A percentile compares a stretch with the other conserved stretches of the same genome.
Evolutionary conservation across 2,329 filamentous ascomycete genomes (phyloP).

Genomic region (Coniochaeta prunicola): DNA sequence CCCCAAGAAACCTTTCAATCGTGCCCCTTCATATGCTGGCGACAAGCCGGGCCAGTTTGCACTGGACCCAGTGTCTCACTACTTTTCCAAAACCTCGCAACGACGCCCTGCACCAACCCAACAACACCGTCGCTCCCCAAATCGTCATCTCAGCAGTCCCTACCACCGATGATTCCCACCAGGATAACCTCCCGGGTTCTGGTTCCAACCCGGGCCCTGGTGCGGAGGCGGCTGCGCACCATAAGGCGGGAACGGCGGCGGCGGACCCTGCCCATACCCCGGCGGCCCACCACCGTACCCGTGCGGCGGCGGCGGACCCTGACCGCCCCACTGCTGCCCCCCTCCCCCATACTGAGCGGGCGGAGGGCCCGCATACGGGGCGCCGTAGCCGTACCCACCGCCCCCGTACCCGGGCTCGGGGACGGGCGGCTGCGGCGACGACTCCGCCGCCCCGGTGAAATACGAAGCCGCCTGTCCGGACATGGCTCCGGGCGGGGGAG

Average conservation of each 20-base stretch:
- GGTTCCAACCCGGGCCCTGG: constrained; percentile 21
- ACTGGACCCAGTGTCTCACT: too few relatives aligned
- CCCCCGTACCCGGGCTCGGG: constrained; percentile 6
- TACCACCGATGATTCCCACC: constrained; percentile 26
- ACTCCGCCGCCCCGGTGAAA: background rate
- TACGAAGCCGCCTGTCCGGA: background rate
- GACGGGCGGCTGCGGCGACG: background rate
- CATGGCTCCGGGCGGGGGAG: background rate
- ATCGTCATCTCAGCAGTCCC: constrained; percentile 3
- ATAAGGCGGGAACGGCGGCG: constrained; percentile 19
- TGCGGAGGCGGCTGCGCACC: constrained; percentile 17
- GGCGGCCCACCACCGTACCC: constrained; percentile 8
- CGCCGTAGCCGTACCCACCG: constrained; percentile 7
- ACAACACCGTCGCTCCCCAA: background rate
- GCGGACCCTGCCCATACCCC: constrained; percentile 9
- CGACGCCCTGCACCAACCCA: background rate
- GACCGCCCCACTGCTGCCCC: constrained; percentile 9
- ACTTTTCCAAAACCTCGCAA: background rate
- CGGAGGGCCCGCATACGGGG: background rate
- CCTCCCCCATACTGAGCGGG: constrained; percentile 1
- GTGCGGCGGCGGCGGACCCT: constrained; percentile 15
- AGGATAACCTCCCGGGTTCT: constrained; percentile 31
- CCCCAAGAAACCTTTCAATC: too few relatives aligned
- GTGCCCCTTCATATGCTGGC: too few relatives aligned
- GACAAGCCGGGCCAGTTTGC: too few relatives aligned